phyloP scores from a whole-genome alignment of 192 early-diverging fungal species.

The Coemansia sp. region DNA sequence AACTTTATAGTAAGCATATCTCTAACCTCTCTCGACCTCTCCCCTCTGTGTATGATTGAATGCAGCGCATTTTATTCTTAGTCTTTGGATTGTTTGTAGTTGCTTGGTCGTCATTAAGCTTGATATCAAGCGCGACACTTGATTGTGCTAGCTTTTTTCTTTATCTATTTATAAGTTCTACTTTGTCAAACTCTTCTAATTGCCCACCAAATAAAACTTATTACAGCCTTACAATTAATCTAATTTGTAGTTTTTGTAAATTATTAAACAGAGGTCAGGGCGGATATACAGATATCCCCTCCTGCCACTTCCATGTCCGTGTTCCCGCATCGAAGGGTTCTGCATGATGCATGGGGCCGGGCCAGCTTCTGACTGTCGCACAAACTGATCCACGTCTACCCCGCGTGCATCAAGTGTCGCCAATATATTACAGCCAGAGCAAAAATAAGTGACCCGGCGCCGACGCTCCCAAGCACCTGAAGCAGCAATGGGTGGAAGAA shows the following conservation, averaged over 20 bases:
- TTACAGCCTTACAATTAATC: not conserved
- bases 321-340: not conserved
- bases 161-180: no score
- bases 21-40: not conserved
- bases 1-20: not conserved
- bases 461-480: slow-evolving; percentile 29
- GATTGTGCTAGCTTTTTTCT: no score
- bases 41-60: not conserved
- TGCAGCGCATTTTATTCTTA: no score
- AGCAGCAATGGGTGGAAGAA: slow-evolving; percentile 31
- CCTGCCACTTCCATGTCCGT: not conserved
- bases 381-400: not conserved
- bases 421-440: slow-evolving; percentile 25
- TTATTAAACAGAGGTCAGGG: no score
- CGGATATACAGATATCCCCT: not conserved
- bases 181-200: no score
- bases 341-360: not conserved
- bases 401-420: not conserved
- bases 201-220: no score
- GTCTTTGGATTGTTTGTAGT: no score
- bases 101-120: no score
- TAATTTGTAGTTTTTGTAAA: not conserved
- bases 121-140: no score
- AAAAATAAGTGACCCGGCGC: slow-evolving; percentile 42
- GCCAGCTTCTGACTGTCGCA: not conserved